phyloP scores from a whole-genome alignment of 2,329 filamentous ascomycete species.

The Clonostachys solani region DNA sequence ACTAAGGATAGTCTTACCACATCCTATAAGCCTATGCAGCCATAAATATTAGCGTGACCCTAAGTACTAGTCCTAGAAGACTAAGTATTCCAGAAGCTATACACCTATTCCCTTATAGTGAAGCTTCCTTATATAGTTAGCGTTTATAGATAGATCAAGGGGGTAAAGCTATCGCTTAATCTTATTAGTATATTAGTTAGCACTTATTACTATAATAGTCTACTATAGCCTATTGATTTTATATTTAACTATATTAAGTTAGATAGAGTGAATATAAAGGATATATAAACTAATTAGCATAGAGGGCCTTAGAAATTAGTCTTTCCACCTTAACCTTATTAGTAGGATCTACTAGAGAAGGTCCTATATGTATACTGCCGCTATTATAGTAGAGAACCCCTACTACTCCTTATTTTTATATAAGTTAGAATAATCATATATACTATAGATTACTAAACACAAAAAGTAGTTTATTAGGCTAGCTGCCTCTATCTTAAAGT shows the following conservation, averaged over 20 bases:
- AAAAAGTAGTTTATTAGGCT: slow-evolving; percentile 11
- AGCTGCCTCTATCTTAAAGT: slow-evolving; percentile 2
- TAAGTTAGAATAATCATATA: slow-evolving; percentile 23
- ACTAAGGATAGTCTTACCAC: slow-evolving; percentile 2
- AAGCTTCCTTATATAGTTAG: neutral
- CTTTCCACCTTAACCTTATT: neutral
- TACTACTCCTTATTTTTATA: slow-evolving; percentile 18
- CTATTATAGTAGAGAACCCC: slow-evolving; percentile 12
- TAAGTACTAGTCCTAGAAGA: neutral
- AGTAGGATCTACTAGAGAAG: slow-evolving; percentile 1
- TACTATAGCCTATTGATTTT: neutral
- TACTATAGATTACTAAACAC: slow-evolving; percentile 20
- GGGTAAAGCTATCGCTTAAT: neutral
- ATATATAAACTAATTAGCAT: neutral
- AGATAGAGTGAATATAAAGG: neutral
- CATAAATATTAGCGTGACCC: neutral
- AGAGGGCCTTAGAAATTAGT: neutral
- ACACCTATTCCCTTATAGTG: neutral
- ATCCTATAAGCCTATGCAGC: neutral
- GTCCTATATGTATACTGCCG: slow-evolving; percentile 15
- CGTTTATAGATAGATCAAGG: neutral
- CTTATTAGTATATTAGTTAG: neutral
- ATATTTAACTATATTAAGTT: neutral
- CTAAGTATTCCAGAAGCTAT: neutral
- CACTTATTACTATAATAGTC: neutral